These are phyloP conservation scores for Crithidia thermophila DNA, from an alignment of 208 protist species.

Conservation along the genomic window DNA sequence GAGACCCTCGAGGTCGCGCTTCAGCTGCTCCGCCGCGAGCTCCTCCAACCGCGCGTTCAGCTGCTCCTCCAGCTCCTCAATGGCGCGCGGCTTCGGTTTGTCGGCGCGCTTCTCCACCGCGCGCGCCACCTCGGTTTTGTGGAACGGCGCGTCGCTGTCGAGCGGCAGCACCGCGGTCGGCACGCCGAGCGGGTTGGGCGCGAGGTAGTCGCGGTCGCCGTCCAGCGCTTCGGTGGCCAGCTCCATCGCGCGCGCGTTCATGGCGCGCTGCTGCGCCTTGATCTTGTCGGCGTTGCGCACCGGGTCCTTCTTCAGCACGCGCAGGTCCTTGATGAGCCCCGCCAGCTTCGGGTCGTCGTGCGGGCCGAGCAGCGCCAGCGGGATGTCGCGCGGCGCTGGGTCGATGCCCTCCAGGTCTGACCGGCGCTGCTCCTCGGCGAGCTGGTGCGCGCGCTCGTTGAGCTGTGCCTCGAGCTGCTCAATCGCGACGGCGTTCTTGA, in stretches of 20 bases:
- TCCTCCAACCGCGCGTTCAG: slow-evolving; percentile 57
- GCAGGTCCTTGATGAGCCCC: slow-evolving; percentile 41
- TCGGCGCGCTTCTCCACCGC: slow-evolving; percentile 39
- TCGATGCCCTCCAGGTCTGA: slow-evolving; percentile 70
- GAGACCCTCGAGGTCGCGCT: slow-evolving; percentile 56
- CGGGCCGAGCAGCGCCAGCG: slow-evolving; percentile 58
- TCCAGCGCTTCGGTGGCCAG: slow-evolving; percentile 49
- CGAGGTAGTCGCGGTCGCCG: slow-evolving; percentile 54
- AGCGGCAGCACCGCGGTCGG: slow-evolving; percentile 58
- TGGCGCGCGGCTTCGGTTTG: slow-evolving; percentile 23
- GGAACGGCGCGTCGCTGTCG: slow-evolving; percentile 56
- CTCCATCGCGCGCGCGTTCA: slow-evolving; percentile 60
- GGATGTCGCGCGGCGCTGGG: slow-evolving; percentile 46
- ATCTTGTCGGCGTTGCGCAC: slow-evolving; percentile 60
- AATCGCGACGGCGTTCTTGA: slow-evolving; percentile 40
- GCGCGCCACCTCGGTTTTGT: slow-evolving; percentile 61
- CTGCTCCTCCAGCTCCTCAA: slow-evolving; percentile 52
- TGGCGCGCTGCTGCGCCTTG: slow-evolving; percentile 37
- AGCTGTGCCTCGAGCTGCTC: slow-evolving; percentile 52
- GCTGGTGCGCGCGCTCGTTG: slow-evolving; percentile 59
- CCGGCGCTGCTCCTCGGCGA: slow-evolving; percentile 59
- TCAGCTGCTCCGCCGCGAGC: slow-evolving; percentile 55
- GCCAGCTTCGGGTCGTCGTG: slow-evolving; percentile 63
- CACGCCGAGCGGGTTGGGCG: slow-evolving; percentile 50
- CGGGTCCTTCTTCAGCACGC: slow-evolving; percentile 62